Base-by-base conservation (phyloP, 2,329 filamentous ascomycete species). In the Sporothrix humicola region DNA sequence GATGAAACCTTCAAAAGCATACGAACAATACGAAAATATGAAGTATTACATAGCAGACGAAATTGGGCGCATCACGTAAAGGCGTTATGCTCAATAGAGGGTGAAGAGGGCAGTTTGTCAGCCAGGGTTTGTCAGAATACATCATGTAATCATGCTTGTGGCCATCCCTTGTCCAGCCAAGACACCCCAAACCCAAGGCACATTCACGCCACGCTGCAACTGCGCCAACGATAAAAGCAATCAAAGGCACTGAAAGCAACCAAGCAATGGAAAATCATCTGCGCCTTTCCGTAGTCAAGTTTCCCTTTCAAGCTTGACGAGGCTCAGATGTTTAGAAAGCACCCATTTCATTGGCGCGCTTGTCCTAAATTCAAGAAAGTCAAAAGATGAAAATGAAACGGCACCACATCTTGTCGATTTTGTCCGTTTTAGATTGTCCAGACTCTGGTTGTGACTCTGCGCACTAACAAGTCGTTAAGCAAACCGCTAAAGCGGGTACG, bases 41-140 rank as follows among this genome's bases (percentile, higher is more conserved):
- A 54, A 20, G 52, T 20, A 54, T 8, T 17, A 20, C 7, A 63
- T 0, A 65, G 6, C 17, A 23, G 59, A 23, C 59, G 17, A 23
- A 46, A 20, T n/a, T 3, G 23, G 59, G 37, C 31, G 26, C n/a
- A 46, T 65, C 17, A 13, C 37, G 59, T 46, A 65, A 46, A 23
- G 31, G 37, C 10, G 10, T 10, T 23, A 20, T 65, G 37, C 37
- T 65, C 44, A 65, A 42, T n/a, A 65, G 59, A 46, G 59, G 15
- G 44, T 13, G 12, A n/a, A 20, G 63, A n/a, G 13, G 63, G 6
- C 63, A 37, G 44, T 69, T 69, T 69, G 65, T 54, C 65, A 69
- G 48, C 65, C 26, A 52, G 26, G 9, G 65, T 69, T 69, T 69
- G 65, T 69, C 65, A 61, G 69, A 71, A 10, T 37, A 13, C n/a